Evolutionary conservation across 768 basidiomycete genomes (phyloP).

Genomic region (Dentipellis fragilis): DNA sequence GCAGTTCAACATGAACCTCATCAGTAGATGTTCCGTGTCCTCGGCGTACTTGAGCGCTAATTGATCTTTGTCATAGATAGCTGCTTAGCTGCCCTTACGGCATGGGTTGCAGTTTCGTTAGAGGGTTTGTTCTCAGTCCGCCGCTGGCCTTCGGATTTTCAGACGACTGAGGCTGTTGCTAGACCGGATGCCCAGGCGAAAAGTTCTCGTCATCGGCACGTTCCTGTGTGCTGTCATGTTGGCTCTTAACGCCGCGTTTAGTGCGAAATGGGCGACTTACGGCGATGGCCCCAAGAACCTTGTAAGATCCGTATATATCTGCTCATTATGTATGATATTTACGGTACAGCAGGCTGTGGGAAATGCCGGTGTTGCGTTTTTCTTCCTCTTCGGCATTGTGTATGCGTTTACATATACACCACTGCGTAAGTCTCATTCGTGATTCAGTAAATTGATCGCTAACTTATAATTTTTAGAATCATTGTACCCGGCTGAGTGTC

Average conservation of each 20-base stretch:
- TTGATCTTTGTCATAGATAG: background rate
- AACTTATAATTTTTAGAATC: background rate
- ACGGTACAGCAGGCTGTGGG: background rate
- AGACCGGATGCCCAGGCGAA: conserved; percentile 1
- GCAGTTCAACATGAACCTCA: conserved; percentile 5
- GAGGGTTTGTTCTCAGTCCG: background rate
- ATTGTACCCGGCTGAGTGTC: conserved; percentile 1
- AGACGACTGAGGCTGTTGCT: background rate
- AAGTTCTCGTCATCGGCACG: background rate
- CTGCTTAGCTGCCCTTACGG: background rate
- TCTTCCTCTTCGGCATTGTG: background rate
- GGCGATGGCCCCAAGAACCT: background rate
- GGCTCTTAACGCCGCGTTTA: background rate
- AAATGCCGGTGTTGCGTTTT: background rate
- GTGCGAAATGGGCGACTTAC: conserved; percentile 2
- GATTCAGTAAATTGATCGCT: background rate
- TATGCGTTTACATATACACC: conserved; percentile 1
- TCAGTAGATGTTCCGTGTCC: background rate
- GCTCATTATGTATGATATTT: background rate
- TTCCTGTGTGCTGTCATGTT: background rate
- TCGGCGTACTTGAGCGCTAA: background rate
- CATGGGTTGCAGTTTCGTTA: conserved; percentile 1
- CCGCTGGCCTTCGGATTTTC: background rate
- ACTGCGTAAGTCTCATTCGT: background rate
- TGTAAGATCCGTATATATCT: background rate